These are phyloP conservation scores for Oligophagozyma castellii DNA, from an alignment of 1,139 yeast species.

Conservation along the genomic window DNA sequence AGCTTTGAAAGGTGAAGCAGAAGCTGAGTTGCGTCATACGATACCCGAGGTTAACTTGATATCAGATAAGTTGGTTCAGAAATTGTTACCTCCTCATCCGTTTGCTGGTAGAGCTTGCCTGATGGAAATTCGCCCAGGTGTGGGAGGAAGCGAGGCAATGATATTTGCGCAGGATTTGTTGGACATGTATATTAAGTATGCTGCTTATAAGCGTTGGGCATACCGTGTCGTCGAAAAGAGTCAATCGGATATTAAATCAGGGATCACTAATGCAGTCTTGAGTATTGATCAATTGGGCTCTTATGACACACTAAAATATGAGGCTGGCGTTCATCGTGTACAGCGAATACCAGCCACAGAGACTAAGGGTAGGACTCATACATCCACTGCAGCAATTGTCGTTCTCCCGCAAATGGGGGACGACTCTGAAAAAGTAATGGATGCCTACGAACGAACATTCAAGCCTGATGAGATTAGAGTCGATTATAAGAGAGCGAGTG, in stretches of 20 bases:
- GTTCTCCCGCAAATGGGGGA: conserved; percentile 77
- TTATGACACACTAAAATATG: conserved; percentile 59
- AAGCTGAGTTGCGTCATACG: conserved; percentile 22
- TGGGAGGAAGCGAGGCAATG: conserved; percentile 91
- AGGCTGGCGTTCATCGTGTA: conserved; percentile 93
- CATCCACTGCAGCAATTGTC: conserved; percentile 91
- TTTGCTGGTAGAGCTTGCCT: conserved; percentile 70
- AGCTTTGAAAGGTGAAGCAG: conserved; percentile 27
- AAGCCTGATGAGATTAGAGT: conserved; percentile 80
- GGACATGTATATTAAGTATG: conserved; percentile 68
- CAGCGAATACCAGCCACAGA: conserved; percentile 92
- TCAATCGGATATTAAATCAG: conserved; percentile 43
- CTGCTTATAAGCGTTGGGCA: conserved; percentile 55
- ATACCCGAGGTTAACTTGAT: conserved; percentile 24
- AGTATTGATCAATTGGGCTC: conserved; percentile 66
- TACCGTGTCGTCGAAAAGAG: conserved; percentile 44
- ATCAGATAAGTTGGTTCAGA: conserved; percentile 36
- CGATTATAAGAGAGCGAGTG: conserved; percentile 94
- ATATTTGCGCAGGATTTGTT: conserved; percentile 71
- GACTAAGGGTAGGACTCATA: conserved; percentile 85
- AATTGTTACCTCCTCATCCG: conserved; percentile 62
- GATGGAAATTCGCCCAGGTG: conserved; percentile 84
- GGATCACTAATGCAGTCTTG: conserved; percentile 65
- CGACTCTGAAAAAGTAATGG: conserved; percentile 29
- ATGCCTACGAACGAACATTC: conserved; percentile 62